Conservation (phyloP, 306 rosid species). For the Parietaria judaica region DNA sequence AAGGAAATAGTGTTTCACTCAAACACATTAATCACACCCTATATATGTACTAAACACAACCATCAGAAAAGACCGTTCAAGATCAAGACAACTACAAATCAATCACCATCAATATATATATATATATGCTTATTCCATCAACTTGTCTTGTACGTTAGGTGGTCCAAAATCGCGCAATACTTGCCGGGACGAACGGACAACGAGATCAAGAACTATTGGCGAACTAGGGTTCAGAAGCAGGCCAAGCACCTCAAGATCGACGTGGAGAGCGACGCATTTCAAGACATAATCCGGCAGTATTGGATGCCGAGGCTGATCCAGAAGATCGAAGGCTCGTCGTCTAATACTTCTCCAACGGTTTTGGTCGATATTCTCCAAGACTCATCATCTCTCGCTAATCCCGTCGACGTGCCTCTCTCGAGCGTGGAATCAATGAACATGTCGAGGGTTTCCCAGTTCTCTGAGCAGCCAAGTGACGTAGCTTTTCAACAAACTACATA, state of each 20-base stretch:
- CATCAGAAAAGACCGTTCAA: neutral
- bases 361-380: slow-evolving; percentile 14
- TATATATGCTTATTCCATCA: neutral
- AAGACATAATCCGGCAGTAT: slow-evolving; percentile 27
- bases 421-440: slow-evolving; percentile 27
- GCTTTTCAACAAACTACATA: slow-evolving; percentile 19
- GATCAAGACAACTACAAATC: neutral
- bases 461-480: slow-evolving; percentile 6
- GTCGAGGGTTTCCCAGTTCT: slow-evolving; percentile 17
- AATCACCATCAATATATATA: neutral
- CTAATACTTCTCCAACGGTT: slow-evolving; percentile 1
- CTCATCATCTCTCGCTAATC: neutral
- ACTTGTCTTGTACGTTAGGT: slow-evolving; percentile 26
- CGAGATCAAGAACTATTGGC: slow-evolving; percentile 77
- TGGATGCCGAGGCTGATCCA: slow-evolving; percentile 48
- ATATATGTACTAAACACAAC: neutral
- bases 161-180: slow-evolving; percentile 64
- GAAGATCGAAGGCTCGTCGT: slow-evolving; percentile 30
- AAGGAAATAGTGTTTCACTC: neutral
- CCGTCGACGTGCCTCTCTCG: slow-evolving; percentile 4
- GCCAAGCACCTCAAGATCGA: slow-evolving; percentile 47
- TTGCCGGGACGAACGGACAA: slow-evolving; percentile 79
- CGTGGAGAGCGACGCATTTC: slow-evolving; percentile 28
- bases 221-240: slow-evolving; percentile 68
- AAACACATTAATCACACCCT: neutral